phyloP scores from a whole-genome alignment of 139 green algal species.

The Picochlorum sp. region DNA sequence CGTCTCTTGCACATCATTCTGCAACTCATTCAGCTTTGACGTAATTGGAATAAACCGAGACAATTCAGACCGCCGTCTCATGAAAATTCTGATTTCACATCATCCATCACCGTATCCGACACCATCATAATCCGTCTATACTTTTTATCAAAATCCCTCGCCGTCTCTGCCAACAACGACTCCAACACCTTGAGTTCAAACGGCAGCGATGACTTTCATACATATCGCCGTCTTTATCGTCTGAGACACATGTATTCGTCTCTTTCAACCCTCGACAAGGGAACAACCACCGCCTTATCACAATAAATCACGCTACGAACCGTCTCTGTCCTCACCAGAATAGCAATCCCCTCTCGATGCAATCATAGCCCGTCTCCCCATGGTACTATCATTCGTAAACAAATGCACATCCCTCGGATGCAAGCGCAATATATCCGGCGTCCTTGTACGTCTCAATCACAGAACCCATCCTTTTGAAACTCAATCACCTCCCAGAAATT shows the following conservation, averaged over 20 bases:
- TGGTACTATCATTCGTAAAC: conserved; percentile 25
- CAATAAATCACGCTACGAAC: conserved; percentile 28
- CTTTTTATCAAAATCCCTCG: conserved; percentile 26
- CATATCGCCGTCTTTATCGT: conserved; percentile 23
- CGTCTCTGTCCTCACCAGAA: conserved; percentile 38
- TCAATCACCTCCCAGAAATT: conserved; percentile 38
- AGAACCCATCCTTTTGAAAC: conserved; percentile 24
- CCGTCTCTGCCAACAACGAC: conserved; percentile 39
- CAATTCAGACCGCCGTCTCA: conserved; percentile 24
- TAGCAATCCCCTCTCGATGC: conserved; percentile 10
- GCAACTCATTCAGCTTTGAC: conserved; percentile 42
- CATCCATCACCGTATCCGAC: conserved; percentile 33
- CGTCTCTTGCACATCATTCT: conserved; percentile 43
- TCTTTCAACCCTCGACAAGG: conserved; percentile 24
- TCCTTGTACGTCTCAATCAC: conserved; percentile 38
- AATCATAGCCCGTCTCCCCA: conserved; percentile 19
- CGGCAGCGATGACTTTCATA: conserved; percentile 12
- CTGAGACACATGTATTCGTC: conserved; percentile 32
- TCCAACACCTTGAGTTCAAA: conserved; percentile 52
- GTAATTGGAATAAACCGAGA: conserved; percentile 43
- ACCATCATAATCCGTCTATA: conserved; percentile 32
- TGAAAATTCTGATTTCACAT: conserved; percentile 33
- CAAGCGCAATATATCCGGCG: conserved; percentile 29
- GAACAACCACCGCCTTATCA: conserved; percentile 39
- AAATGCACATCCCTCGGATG: conserved; percentile 37